A percentile compares a stretch with the other conserved stretches of the same genome.
phyloP scores from a whole-genome alignment of 768 basidiomycete species.

The Pleurotus platypus region DNA sequence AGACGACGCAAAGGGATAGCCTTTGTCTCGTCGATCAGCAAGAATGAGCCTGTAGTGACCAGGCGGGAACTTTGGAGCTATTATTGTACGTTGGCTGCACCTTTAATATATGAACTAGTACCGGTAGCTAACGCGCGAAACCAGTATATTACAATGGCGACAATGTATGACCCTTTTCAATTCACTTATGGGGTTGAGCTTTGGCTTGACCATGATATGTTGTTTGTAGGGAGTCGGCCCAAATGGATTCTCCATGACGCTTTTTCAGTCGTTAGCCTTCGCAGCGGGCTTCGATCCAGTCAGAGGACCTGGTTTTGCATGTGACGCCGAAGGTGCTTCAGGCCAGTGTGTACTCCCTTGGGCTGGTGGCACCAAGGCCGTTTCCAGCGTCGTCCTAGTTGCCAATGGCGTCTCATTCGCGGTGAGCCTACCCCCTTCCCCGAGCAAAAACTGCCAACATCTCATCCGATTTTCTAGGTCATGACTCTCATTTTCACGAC shows the following conservation, averaged over 20 bases:
- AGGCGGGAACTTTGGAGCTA: constrained; percentile 78
- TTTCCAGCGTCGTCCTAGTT: constrained; percentile 74
- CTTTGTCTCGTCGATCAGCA: constrained; percentile 36
- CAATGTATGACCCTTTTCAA: constrained; percentile 33
- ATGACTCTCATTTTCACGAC: constrained; percentile 85
- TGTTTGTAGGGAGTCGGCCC: constrained; percentile 62
- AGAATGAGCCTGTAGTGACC: constrained; percentile 67
- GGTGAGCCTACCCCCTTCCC: constrained; percentile 30
- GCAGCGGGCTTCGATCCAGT: constrained; percentile 74
- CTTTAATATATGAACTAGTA: background rate
- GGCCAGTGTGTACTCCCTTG: constrained; percentile 79
- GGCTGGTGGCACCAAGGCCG: constrained; percentile 67
- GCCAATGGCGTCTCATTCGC: constrained; percentile 77
- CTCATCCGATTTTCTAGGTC: constrained; percentile 31
- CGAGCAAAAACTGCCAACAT: background rate
- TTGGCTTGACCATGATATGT: background rate
- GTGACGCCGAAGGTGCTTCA: constrained; percentile 50
- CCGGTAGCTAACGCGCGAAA: constrained; percentile 2
- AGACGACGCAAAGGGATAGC: constrained; percentile 14
- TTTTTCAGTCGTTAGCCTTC: constrained; percentile 70
- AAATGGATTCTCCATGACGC: constrained; percentile 62
- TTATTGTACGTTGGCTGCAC: constrained; percentile 47
- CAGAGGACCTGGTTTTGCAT: constrained; percentile 68
- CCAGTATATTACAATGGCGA: constrained; percentile 81
- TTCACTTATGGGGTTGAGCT: background rate